Evolutionary conservation across 345 rosid genomes (phyloP), one percentile per base, ranked within the genome.

Genomic region (Theobroma cacao): DNA sequence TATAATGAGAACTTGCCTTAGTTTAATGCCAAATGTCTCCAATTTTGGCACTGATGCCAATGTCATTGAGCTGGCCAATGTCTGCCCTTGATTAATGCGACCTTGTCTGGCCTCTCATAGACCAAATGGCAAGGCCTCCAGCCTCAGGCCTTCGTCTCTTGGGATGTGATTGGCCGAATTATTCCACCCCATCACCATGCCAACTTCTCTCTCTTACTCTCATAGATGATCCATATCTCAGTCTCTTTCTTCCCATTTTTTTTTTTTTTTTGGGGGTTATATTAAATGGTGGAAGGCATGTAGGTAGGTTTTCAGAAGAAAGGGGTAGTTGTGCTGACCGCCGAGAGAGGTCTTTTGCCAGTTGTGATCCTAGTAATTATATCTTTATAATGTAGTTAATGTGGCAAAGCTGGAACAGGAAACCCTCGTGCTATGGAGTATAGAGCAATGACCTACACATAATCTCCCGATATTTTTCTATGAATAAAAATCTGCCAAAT

Each of bases 31-130:
- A 77, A 34, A 64, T 80, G 75, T 79, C 62, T 58, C 66, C 59
- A 63, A 48, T 20, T 58, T 70, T 5, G 61, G 78, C 83, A 75
- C 48, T 74, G 53, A 52, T 65, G 77, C 84, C 86, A 83, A 84
- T 77, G 79, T 74, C 45, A 68, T 82, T 75, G 81, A 84, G 86
- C 86, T 79, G 86, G 84, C 87, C 80, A 48, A 60, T 79, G 76
- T 70, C 78, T 69, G 77, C 79, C 86, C 84, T 82, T 79, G 81
- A 84, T 84, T 76, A 75, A 75, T 81, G 83, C 82, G 30, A 75
- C 76, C 62, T 77, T 82, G 84, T 85, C 85, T 65, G 81, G 81
- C 61, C 75, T 78, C 55, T 80, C 78, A 60, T 30, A 58, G 71
- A 77, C 72, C 69, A 75, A 70, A 72, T 60, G 50, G 78, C 65